Evolutionary conservation across 2,329 filamentous ascomycete species (phyloP).

Genomic region (Trichoderma asperellum): DNA sequence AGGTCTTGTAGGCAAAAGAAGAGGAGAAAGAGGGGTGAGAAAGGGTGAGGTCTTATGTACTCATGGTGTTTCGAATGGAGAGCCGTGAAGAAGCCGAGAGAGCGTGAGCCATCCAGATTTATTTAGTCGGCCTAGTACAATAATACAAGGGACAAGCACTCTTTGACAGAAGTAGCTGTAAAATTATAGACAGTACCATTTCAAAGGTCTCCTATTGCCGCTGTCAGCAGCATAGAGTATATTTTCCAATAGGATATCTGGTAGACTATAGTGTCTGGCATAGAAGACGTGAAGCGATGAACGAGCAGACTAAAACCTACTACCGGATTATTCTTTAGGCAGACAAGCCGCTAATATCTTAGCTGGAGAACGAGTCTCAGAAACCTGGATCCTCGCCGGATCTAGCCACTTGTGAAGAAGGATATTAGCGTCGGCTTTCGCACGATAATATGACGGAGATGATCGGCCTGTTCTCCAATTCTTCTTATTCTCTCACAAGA

Average conservation of each 20-base stretch:
- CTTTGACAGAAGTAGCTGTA: background rate
- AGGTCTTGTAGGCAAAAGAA: background rate
- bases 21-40: background rate
- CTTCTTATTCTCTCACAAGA: background rate
- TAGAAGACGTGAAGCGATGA: background rate
- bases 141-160: background rate
- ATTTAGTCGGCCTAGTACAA: background rate
- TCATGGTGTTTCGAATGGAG: background rate
- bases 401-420: background rate
- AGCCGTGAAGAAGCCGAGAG: background rate
- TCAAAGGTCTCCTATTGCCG: background rate
- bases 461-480: background rate
- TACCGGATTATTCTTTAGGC: background rate
- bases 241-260: background rate
- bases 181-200: too few relatives aligned
- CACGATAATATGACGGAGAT: slow-evolving; percentile 23
- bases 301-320: background rate
- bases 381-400: background rate
- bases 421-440: background rate
- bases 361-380: background rate
- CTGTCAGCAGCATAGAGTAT: background rate
- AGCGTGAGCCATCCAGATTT: background rate
- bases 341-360: background rate
- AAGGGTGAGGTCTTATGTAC: background rate
- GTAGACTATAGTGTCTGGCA: too few relatives aligned